Base-by-base conservation (phyloP, 2,329 filamentous ascomycete species). In the Talaromyces rugulosus region DNA sequence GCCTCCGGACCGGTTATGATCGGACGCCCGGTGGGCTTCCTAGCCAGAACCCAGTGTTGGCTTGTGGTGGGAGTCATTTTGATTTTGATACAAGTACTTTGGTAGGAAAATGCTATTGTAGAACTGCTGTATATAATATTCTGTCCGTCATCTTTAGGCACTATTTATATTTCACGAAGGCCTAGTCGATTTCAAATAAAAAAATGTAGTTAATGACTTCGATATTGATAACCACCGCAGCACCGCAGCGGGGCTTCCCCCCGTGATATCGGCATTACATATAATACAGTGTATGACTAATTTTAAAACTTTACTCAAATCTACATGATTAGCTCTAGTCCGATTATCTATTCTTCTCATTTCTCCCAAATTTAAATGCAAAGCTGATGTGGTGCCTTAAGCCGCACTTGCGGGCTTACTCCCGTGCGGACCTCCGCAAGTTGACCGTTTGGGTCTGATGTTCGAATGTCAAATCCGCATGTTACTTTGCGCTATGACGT, bases 31-130 rank as follows among this genome's bases (percentile, higher is more conserved):
- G 66, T 67, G 4, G 79, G 78, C 56, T 76, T 76, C 64, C 77
- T 75, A 56, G 70, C 65, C 42, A 82, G 73, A 62, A 80, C 66
- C 78, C 78, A 81, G 75, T 80, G 75, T 31, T 72, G 71, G 40
- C 77, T 77, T 61, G 50, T 53, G 16, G 50, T 31, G 27, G 50
- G 50, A 28, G 28, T n/a, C 50, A 53, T 53, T 30, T 16, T 23
- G 23, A 23, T 23, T 23, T 53, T 30, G 50, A 51, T 16, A 47
- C 3, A 47, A 9, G 36, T 40, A n/a, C 16, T 40, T 40, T n/a
- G 36, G 36, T 40, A 40, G 12, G 14, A 40, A 1, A 4, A n/a
- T 40, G 36, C 7, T 40, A n/a, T 40, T 40, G 16, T 40, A 40
- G 36, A 40, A 14, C 16, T 40, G 4, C 16, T 40, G 6, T 40